Base-by-base conservation (phyloP, 495 filamentous ascomycete genomes). In the Monascus purpureus region DNA sequence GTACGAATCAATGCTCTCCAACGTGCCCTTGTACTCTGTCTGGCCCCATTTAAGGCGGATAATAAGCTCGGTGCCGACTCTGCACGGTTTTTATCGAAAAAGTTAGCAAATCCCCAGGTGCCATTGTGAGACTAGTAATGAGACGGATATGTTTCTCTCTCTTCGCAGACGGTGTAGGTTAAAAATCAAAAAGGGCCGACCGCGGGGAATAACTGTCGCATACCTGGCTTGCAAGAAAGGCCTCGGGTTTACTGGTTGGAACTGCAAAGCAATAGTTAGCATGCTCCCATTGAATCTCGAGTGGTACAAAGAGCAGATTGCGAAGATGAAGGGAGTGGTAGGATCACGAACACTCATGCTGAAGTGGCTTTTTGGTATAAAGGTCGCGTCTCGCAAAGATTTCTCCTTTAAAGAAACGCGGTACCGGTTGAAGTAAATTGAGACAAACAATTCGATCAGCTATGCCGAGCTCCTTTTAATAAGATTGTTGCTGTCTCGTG, bases 31-130 rank as follows among this genome's bases (percentile, higher is more conserved):
- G 71, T 96, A 97, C 60, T 96, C 92, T 19, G 84, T 90, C 50
- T 93, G 76, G 43, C 84, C 85, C 90, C 90, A 97, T 68, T 97
- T 97, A 17, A 97, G 73, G 43, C 85, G 82, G 26, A 97, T 77
- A 33, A 88, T 65, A 49, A 97, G 72, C 51, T 86, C 74, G 53
- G 85, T 74, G 64, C 92, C 81, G 65, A 97, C 79, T 34, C 81
- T 87, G 47, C 42, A 22, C 20, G 20, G 20, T 22, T 22, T 4
- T 22, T 22, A 22, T 4, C 30, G 37, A 40, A 38, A 26, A n/a
- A n/a, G n/a, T n/a, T n/a, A n/a, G n/a, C n/a, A n/a, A n/a, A n/a
- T n/a, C n/a, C n/a, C n/a, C n/a, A n/a, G n/a, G n/a, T n/a, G n/a
- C n/a, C n/a, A n/a, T n/a, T n/a, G n/a, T n/a, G n/a, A n/a, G n/a